phyloP scores from a whole-genome alignment of 2,329 filamentous ascomycete genomes.

The Arachnopeziza araneosa region DNA sequence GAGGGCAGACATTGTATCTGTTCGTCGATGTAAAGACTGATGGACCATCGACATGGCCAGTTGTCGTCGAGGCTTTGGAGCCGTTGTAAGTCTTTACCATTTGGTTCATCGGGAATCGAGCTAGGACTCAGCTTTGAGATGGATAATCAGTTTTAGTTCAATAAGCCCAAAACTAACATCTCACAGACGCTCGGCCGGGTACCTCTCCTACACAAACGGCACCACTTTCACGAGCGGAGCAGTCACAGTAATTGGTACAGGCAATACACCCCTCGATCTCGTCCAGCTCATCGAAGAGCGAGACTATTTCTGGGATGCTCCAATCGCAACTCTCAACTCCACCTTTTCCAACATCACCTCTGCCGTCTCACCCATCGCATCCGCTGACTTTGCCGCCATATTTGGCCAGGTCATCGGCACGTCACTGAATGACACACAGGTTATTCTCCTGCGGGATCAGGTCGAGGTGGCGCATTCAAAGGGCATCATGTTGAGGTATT shows the following conservation, averaged over 20 bases:
- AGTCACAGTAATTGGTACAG: conserved; percentile 28
- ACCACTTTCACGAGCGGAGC: conserved; percentile 19
- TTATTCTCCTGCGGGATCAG: conserved; percentile 38
- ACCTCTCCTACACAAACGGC: conserved; percentile 21
- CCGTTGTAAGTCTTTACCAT: conserved; percentile 47
- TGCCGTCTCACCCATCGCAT: conserved; percentile 39
- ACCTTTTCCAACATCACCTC: conserved; percentile 26
- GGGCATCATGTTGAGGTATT: conserved; percentile 50
- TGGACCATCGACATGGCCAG: conserved; percentile 48
- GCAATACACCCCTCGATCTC: conserved; percentile 40
- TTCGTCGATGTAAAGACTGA: conserved; percentile 60
- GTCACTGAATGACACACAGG: conserved; percentile 40
- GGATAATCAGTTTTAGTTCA: too few relatives aligned
- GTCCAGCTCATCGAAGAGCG: conserved; percentile 40
- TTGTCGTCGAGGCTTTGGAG: conserved; percentile 48
- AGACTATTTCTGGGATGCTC: conserved; percentile 56
- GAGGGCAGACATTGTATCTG: conserved; percentile 54
- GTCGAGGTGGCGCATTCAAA: conserved; percentile 41
- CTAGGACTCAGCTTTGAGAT: neutral
- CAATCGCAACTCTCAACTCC: conserved; percentile 23
- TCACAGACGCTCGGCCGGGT: conserved; percentile 28
- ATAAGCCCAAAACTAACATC: neutral
- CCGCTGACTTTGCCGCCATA: conserved; percentile 46
- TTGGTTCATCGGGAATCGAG: conserved; percentile 4
- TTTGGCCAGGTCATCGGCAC: conserved; percentile 46